Evolutionary conservation across 768 basidiomycete species (phyloP).

Genomic region (Mycena capillaripes): DNA sequence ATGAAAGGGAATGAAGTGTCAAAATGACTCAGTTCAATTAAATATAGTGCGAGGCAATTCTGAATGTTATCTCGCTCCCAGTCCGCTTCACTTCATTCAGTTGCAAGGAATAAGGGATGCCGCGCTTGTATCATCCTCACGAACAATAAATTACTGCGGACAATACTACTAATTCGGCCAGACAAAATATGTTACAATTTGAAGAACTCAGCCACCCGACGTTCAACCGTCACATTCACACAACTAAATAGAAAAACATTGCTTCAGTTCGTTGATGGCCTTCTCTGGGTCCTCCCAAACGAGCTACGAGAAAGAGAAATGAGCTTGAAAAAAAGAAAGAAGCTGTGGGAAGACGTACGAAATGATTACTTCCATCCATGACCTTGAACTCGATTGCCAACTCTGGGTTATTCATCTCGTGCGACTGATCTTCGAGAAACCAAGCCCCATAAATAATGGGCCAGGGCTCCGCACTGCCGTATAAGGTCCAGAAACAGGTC

Average conservation of each 20-base stretch:
- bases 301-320: conserved; percentile 7
- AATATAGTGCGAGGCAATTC: too few relatives aligned
- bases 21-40: too few relatives aligned
- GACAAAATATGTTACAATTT: too few relatives aligned
- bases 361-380: conserved; percentile 40
- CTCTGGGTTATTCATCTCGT: conserved; percentile 14
- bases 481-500: conserved; percentile 27
- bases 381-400: conserved; percentile 32
- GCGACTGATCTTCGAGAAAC: conserved; percentile 38
- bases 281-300: conserved; percentile 37
- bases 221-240: too few relatives aligned
- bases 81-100: too few relatives aligned
- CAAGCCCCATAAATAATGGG: conserved; percentile 33
- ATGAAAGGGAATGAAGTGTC: too few relatives aligned
- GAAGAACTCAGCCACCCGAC: too few relatives aligned
- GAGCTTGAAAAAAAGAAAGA: not conserved
- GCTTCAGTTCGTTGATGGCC: conserved; percentile 30
- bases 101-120: too few relatives aligned
- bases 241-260: conserved; percentile 17
- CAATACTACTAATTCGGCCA: too few relatives aligned
- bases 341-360: conserved; percentile 32
- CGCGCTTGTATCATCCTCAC: too few relatives aligned
- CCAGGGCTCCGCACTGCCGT: conserved; percentile 27
- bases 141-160: too few relatives aligned
- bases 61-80: too few relatives aligned